Conservation (phyloP, 257 asterid genomes). For the Agastache rugosa region DNA sequence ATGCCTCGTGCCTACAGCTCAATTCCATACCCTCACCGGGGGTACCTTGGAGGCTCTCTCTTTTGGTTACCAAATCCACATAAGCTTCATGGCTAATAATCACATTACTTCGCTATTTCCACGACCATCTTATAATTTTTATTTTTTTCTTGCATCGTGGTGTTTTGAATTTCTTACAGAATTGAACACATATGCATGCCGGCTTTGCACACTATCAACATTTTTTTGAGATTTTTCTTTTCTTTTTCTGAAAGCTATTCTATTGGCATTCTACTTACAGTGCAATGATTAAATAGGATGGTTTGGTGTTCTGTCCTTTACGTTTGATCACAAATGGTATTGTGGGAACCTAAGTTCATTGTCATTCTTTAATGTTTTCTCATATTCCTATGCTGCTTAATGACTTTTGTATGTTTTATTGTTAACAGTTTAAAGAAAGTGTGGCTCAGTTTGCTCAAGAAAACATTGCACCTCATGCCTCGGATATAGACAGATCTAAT, state of each 20-base stretch:
- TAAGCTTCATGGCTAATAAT: no score
- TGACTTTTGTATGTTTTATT: slow-evolving; percentile 15
- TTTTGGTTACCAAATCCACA: no score
- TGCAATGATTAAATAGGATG: neutral
- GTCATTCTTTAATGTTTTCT: slow-evolving; percentile 10
- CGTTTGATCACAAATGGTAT: neutral
- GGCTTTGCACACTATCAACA: no score
- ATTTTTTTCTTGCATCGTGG: neutral
- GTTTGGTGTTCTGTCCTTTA: neutral
- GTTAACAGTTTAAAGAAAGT: slow-evolving; percentile 87
- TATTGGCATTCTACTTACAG: neutral
- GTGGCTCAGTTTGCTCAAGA: slow-evolving; percentile 94
- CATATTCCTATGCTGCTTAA: slow-evolving; percentile 7
- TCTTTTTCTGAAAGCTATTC: no score
- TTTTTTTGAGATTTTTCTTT: no score
- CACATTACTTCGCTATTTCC: no score
- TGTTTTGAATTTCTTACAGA: neutral
- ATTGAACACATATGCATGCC: neutral
- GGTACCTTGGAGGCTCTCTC: no score
- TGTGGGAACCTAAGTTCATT: neutral
- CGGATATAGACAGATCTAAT: slow-evolving; percentile 83
- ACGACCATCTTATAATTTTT: neutral
- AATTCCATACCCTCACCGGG: no score
- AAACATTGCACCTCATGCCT: slow-evolving; percentile 90
- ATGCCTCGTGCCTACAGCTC: neutral